Base-by-base conservation (phyloP, 2,329 filamentous ascomycete species). In the Penicillium palitans region DNA sequence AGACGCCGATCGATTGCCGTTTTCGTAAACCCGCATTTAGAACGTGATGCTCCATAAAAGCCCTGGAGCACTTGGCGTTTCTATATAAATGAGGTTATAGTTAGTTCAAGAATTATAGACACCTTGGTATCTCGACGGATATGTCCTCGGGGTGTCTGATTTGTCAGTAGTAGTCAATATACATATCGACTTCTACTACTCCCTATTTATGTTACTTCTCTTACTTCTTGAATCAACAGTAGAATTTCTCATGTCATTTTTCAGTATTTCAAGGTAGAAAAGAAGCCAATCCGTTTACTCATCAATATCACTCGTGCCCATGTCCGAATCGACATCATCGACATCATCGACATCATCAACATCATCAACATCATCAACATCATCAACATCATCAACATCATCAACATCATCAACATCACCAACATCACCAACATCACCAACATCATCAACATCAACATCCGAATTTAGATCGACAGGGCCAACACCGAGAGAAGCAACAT, bases 1-100 rank as follows among this genome's bases (percentile, higher is more conserved):
- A 13, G 21, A 7, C 21, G 47, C n/a, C 47, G 54, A 56, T 56
- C 54, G 47, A 56, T 45, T 52, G 29, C 54, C 47, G 47, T 51
- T 52, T 52, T 39, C 54, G 54, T 56, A 13, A 27, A n/a, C 9
- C 21, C 52, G 42, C 33, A 40, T 48, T 33, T n/a, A 29, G 41
- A 35, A 21, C 10, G 40, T 8, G n/a, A 10, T 39, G 19, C 17
- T 31, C 8, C 25, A 19, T 47, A 33, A 47, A 48, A 48, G 19
- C 19, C 19, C 19, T 21, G 19, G 19, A 31, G n/a, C 10, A 45
- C 25, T 45, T n/a, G 17, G 15, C 24, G 24, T 8, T 25, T 5
- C 27, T 13, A n/a, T n/a, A 27, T 17, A 10, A n/a, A 6, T 44
- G 24, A 27, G 41, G 41, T 17, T 44, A 25, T 44, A 44, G 13